Evolutionary conservation across 192 early-diverging fungal species (phyloP).

Genomic region (Coemansia nantahalensis): DNA sequence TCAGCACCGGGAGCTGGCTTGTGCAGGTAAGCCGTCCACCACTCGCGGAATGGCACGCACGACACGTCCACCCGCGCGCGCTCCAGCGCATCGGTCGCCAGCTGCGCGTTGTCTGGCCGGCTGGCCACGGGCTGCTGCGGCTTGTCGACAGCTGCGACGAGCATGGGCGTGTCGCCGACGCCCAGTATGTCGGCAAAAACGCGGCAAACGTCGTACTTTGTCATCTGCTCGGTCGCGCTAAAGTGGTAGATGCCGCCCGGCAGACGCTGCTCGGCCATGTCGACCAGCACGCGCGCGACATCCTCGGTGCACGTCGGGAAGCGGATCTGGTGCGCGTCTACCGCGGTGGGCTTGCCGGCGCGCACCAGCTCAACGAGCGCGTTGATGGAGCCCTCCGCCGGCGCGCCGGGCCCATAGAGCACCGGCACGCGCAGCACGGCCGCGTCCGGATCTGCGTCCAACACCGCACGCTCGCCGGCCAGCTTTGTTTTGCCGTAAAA

Average conservation of each 20-base stretch:
- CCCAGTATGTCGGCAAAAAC: slow-evolving; percentile 30
- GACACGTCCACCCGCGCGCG: slow-evolving; percentile 22
- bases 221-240: slow-evolving; percentile 31
- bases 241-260: slow-evolving; percentile 38
- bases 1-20: no score
- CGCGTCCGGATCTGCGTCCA: slow-evolving; percentile 54
- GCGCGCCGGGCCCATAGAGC: slow-evolving; percentile 67
- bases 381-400: slow-evolving; percentile 76
- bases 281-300: slow-evolving; percentile 65
- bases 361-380: slow-evolving; percentile 63
- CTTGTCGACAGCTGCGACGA: slow-evolving; percentile 18
- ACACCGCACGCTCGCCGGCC: slow-evolving; percentile 67
- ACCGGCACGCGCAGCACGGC: slow-evolving; percentile 79
- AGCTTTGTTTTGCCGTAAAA: slow-evolving; percentile 83
- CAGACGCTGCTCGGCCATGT: slow-evolving; percentile 42
- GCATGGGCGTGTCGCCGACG: not conserved
- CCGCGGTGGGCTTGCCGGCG: slow-evolving; percentile 37
- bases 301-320: slow-evolving; percentile 85
- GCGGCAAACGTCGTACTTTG: slow-evolving; percentile 44
- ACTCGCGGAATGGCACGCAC: slow-evolving; percentile 29
- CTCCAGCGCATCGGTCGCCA: slow-evolving; percentile 24
- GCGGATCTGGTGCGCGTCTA: slow-evolving; percentile 69
- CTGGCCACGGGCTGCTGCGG: slow-evolving; percentile 14
- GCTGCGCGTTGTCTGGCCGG: slow-evolving; percentile 33
- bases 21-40: slow-evolving; percentile 31